A percentile compares a stretch with the other conserved stretches of the same genome.
phyloP scores from a whole-genome alignment of 2,329 filamentous ascomycete species.

The Colletotrichum echinochloae region DNA sequence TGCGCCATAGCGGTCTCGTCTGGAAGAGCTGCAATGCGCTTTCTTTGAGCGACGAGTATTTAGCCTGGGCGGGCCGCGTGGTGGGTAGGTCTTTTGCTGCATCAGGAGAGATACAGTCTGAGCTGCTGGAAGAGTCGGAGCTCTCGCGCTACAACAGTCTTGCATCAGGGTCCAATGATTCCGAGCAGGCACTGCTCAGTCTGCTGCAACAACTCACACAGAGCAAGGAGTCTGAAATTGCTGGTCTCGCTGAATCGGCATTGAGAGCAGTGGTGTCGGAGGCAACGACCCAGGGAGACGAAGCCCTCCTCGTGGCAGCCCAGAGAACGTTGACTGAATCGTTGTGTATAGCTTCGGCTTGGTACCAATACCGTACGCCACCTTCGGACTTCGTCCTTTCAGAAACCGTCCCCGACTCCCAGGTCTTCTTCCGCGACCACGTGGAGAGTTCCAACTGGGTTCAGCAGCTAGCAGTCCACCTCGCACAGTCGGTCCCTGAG shows the following conservation, averaged over 20 bases:
- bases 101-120: conserved; percentile 74
- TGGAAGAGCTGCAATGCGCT: conserved; percentile 81
- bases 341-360: conserved; percentile 66
- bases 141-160: conserved; percentile 63
- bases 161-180: conserved; percentile 63
- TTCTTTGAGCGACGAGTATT: conserved; percentile 74
- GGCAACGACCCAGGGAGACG: conserved; percentile 60
- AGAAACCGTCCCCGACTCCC: conserved; percentile 44
- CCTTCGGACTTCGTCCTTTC: conserved; percentile 59
- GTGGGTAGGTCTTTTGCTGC: conserved; percentile 86
- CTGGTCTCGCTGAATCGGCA: conserved; percentile 71
- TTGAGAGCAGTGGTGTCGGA: conserved; percentile 68
- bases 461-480: conserved; percentile 67
- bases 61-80: conserved; percentile 87
- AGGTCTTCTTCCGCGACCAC: conserved; percentile 52
- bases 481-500: conserved; percentile 69
- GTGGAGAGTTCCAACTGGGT: conserved; percentile 70
- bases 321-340: conserved; percentile 64
- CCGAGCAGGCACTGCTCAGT: conserved; percentile 72
- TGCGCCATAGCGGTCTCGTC: conserved; percentile 72
- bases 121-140: conserved; percentile 70
- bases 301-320: conserved; percentile 62
- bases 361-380: conserved; percentile 66
- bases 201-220: conserved; percentile 72
- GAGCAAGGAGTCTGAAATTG: conserved; percentile 65